Evolutionary conservation across 106 monocot species (phyloP).

Genomic region (Allium cepa): DNA sequence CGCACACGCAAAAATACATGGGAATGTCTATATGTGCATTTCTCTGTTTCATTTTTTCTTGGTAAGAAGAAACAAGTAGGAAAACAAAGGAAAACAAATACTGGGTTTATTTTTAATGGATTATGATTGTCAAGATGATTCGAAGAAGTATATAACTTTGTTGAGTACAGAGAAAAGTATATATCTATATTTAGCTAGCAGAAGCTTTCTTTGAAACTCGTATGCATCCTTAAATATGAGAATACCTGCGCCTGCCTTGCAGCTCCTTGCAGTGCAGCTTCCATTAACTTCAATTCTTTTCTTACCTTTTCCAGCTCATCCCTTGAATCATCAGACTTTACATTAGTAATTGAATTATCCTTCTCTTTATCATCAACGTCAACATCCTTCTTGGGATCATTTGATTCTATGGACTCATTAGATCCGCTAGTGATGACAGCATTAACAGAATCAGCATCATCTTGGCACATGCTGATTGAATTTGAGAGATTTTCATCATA

Average conservation of each 20-base stretch:
- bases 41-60: too few species aligned
- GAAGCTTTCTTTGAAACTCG: too few species aligned
- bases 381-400: constrained; percentile 17
- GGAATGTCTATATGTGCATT: too few species aligned
- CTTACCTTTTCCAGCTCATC: constrained; percentile 55
- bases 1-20: too few species aligned
- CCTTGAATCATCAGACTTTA: constrained; percentile 13
- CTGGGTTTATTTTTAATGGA: too few species aligned
- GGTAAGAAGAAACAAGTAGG: too few species aligned
- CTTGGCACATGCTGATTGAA: constrained; percentile 9
- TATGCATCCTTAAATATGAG: background rate
- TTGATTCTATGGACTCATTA: constrained; percentile 11
- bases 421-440: constrained; percentile 11
- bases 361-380: constrained; percentile 16
- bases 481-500: constrained; percentile 11
- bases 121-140: too few species aligned
- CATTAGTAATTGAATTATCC: constrained; percentile 9
- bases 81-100: too few species aligned
- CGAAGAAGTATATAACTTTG: too few species aligned
- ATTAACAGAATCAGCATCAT: constrained; percentile 6
- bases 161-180: too few species aligned
- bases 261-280: constrained; percentile 93
- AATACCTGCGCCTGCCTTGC: constrained; percentile 95
- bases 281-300: constrained; percentile 87
- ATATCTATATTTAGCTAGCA: background rate